phyloP scores from a whole-genome alignment of 768 basidiomycete species.

The Candolleomyces efflorescens region DNA sequence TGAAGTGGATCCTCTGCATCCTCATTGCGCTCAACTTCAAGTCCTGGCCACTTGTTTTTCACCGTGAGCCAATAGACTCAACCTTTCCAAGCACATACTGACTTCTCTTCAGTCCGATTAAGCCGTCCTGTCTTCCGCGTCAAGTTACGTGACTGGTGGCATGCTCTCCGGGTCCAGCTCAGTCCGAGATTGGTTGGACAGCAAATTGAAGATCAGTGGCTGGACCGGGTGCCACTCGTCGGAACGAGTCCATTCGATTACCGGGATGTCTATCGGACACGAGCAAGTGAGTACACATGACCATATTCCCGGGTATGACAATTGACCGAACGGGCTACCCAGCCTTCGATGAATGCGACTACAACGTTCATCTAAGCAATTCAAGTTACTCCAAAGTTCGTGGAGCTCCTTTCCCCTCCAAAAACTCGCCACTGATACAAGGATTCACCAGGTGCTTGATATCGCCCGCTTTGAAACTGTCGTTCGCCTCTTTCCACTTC shows the following conservation, averaged over 20 bases:
- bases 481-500: slow-evolving; percentile 49
- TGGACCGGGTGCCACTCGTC: slow-evolving; percentile 46
- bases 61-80: slow-evolving; percentile 39
- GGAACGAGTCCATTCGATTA: slow-evolving; percentile 54
- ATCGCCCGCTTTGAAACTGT: slow-evolving; percentile 44
- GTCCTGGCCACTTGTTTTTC: slow-evolving; percentile 66
- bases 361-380: slow-evolving; percentile 74
- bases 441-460: slow-evolving; percentile 35
- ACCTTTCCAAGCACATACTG: background rate
- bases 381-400: slow-evolving; percentile 73
- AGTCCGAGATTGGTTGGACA: slow-evolving; percentile 40
- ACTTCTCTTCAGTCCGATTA: slow-evolving; percentile 37
- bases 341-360: slow-evolving; percentile 73
- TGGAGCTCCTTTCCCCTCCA: background rate
- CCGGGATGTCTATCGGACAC: slow-evolving; percentile 35
- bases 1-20: slow-evolving; percentile 40
- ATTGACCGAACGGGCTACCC: background rate
- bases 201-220: slow-evolving; percentile 33
- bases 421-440: background rate
- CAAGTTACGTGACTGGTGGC: slow-evolving; percentile 25
- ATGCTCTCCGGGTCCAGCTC: slow-evolving; percentile 33
- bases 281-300: slow-evolving; percentile 51
- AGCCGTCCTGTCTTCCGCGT: slow-evolving; percentile 42
- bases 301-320: too few species aligned
- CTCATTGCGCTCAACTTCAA: slow-evolving; percentile 56